Evolutionary conservation across 495 filamentous ascomycete genomes (phyloP).

Genomic region (Staphylotrichum tortipilum): DNA sequence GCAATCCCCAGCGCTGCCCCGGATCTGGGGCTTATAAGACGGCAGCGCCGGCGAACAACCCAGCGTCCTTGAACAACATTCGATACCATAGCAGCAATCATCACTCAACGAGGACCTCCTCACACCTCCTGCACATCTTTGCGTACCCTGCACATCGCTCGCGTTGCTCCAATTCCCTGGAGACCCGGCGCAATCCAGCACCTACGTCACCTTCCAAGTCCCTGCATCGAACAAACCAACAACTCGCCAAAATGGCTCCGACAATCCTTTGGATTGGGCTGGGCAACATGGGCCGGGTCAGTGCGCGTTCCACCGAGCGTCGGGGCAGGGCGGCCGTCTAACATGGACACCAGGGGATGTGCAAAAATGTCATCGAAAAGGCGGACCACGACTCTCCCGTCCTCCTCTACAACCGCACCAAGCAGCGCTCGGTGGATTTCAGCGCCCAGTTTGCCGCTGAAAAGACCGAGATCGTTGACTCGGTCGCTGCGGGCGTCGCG

Average conservation of each 20-base stretch:
- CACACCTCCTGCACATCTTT: too few species aligned
- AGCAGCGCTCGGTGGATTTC: constrained; percentile 48
- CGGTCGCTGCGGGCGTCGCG: constrained; percentile 56
- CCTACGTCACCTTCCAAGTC: not conserved
- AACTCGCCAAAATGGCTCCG: constrained; percentile 43
- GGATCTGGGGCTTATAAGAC: too few species aligned
- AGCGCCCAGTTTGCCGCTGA: constrained; percentile 43
- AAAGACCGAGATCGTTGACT: constrained; percentile 53
- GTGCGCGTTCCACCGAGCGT: constrained; percentile 17
- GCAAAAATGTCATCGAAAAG: constrained; percentile 71
- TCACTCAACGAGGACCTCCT: too few species aligned
- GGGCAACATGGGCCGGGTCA: constrained; percentile 84
- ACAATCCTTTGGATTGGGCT: constrained; percentile 76
- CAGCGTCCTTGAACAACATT: too few species aligned
- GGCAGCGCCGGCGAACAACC: too few species aligned
- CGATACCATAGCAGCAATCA: too few species aligned
- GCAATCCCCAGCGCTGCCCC: too few species aligned
- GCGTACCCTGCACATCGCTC: too few species aligned
- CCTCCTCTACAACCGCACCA: constrained; percentile 73
- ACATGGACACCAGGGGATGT: constrained; percentile 59
- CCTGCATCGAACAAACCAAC: not conserved
- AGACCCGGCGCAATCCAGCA: too few species aligned
- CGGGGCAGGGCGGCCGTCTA: constrained; percentile 3
- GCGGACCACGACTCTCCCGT: constrained; percentile 60
- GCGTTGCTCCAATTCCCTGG: too few species aligned